phyloP scores from a whole-genome alignment of 2,329 filamentous ascomycete genomes.

The Xylariaceae sp. region DNA sequence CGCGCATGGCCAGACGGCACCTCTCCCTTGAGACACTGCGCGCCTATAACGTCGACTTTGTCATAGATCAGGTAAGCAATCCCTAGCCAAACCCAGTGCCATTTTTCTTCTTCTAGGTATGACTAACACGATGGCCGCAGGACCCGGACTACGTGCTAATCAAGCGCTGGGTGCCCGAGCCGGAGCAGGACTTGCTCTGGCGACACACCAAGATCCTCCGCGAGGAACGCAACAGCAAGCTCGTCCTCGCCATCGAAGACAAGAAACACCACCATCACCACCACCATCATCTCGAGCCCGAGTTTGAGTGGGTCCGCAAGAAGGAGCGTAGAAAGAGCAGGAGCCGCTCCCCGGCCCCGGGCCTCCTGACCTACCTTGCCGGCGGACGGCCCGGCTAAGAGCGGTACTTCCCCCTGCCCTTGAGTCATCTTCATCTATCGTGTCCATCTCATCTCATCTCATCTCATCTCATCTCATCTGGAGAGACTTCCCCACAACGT shows the following conservation, averaged over 20 bases:
- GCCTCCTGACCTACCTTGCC: conserved; percentile 52
- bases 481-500: neutral
- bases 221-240: conserved; percentile 44
- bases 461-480: neutral
- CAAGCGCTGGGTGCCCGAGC: conserved; percentile 66
- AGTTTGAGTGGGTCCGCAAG: conserved; percentile 54
- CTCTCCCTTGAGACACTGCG: conserved; percentile 57
- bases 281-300: conserved; percentile 38
- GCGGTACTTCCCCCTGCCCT: neutral
- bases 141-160: conserved; percentile 68
- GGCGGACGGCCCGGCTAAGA: conserved; percentile 39
- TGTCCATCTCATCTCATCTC: neutral
- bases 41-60: conserved; percentile 51
- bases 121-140: conserved; percentile 29
- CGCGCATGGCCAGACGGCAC: conserved; percentile 56
- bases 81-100: neutral
- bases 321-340: conserved; percentile 52
- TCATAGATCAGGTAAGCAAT: conserved; percentile 49
- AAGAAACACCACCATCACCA: conserved; percentile 36
- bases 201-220: conserved; percentile 61
- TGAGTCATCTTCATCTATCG: neutral
- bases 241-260: conserved; percentile 44
- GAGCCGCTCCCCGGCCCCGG: conserved; percentile 52
- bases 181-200: conserved; percentile 67
- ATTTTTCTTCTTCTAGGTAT: neutral